Conservation (phyloP, 805 yeast genomes). For the Ogataea kodamae region DNA sequence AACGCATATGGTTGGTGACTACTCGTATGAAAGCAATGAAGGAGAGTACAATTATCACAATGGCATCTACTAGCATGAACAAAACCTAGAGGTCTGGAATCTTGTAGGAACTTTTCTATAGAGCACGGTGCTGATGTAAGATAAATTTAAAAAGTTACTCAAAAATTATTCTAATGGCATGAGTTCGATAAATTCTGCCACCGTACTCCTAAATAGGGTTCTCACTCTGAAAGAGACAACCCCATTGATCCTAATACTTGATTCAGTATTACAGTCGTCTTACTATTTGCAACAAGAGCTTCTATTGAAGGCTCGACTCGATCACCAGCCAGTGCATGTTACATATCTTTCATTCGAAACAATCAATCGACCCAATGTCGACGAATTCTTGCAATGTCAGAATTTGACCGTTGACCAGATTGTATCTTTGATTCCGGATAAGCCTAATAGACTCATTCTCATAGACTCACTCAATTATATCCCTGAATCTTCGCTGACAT, state of each 20-base stretch:
- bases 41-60: constrained; percentile 20
- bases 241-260: constrained; percentile 68
- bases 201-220: constrained; percentile 65
- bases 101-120: constrained; percentile 7
- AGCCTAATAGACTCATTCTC: constrained; percentile 39
- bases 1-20: constrained; percentile 16
- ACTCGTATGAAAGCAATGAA: constrained; percentile 19
- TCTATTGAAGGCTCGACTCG: constrained; percentile 34
- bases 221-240: constrained; percentile 67
- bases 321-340: constrained; percentile 30
- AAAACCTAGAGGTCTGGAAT: neutral
- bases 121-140: constrained; percentile 8
- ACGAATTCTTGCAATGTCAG: constrained; percentile 46
- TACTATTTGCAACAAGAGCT: constrained; percentile 56
- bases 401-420: constrained; percentile 16
- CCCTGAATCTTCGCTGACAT: constrained; percentile 41
- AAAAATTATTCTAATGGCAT: constrained; percentile 16
- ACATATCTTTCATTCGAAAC: constrained; percentile 72
- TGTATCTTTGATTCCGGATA: constrained; percentile 7
- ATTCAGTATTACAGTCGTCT: constrained; percentile 69
- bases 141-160: constrained; percentile 1
- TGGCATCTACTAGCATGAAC: constrained; percentile 13
- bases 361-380: constrained; percentile 44
- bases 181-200: constrained; percentile 32
- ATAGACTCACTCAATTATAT: constrained; percentile 71